Base-by-base conservation (phyloP, 768 basidiomycete species). In the Russula earlei region DNA sequence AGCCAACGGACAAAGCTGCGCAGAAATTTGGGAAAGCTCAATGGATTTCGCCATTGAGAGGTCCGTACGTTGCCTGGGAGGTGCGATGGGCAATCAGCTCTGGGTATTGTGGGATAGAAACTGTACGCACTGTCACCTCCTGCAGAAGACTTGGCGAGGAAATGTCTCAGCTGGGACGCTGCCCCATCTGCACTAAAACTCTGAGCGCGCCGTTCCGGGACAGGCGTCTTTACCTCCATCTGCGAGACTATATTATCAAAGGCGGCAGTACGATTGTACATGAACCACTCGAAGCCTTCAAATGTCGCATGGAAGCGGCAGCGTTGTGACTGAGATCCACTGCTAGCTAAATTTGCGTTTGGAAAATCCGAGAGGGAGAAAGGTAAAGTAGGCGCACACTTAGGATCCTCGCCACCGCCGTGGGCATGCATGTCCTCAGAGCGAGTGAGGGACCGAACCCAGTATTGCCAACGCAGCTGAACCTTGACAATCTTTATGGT, bases 381-480 rank as follows among this genome's bases (percentile, higher is more conserved):
- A 29, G 45, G 11, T 15, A 5, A 44, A 17, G 8, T 24, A 40
- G 42, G 66, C 82, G 54, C 66, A 86, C 85, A 34, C 38, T 62
- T 60, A 14, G 55, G 64, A 49, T 79, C 78, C 59, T 82, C 82
- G 50, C 72, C 75, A 15, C 74, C 77, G 25, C 73, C 72, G 24
- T 69, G 64, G 58, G 70, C 64, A 63, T 70, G 70, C 55, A 88
- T 70, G 62, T 89, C 87, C 46, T 85, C 80, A 61, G 85, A 85
- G n/a, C 81, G 77, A 9, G 85, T 80, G 2, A 92, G 86, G 38
- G 77, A 73, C 54, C 91, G 83, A 46, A 91, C 77, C 95, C 95
- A 98, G 68, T 95, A 97, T 60, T 91, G 78, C 92, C 94, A 98
- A 62, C 86, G 86, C 46, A 97, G 69, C 65, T 91, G 83, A 1